Base-by-base conservation (phyloP, 208 protist genomes). In the Phytomonas francai region DNA sequence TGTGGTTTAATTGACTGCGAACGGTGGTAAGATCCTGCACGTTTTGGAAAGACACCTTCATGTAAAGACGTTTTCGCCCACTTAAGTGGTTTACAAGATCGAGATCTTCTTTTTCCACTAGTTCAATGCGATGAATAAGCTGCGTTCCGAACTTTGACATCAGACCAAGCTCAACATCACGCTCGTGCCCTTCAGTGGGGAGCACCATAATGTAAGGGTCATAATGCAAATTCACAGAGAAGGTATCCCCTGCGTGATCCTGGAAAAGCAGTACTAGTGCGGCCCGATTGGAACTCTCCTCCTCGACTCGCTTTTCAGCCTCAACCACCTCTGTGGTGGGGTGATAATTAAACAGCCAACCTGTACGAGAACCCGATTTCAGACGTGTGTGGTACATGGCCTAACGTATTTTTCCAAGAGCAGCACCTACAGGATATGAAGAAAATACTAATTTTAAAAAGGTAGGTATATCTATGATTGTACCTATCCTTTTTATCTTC, bases 11-110 rank as follows among this genome's bases (percentile, higher is more conserved):
- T 0, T 78, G 65, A 28, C 82, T 76, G 25, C 98, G 87, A 62
- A 99, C 90, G 11, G 67, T 66, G 22, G 97, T 83, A 8, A 99
- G 82, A 59, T 98, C 88, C 27, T 92, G 74, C 60, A 98, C 89
- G 68, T 97, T 99, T 33, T 68, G 60, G 77, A 99, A 99, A 2
- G 64, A 68, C 12, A 99, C 76, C 73, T 99, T 99, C 5, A 99
- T 56, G 71, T 94, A 98, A 19, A 81, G 63, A 16, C 87, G 86
- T 68, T 88, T 92, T 5, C 97, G 70, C 0, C 98, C 98, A 45
- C 95, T 92, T 22, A 99, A 79, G 78, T 99, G 98, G 71, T 99
- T 99, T 12, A 87, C 71, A 30, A 99, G 71, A 67, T 98, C 96
- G 0, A 99, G 74, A 69, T 99, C 98, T 59, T 98, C 97, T 67